Evolutionary conservation across 331 rosid genomes (phyloP), one percentile per base, ranked within the genome.

Genomic region (Malus hybrid): DNA sequence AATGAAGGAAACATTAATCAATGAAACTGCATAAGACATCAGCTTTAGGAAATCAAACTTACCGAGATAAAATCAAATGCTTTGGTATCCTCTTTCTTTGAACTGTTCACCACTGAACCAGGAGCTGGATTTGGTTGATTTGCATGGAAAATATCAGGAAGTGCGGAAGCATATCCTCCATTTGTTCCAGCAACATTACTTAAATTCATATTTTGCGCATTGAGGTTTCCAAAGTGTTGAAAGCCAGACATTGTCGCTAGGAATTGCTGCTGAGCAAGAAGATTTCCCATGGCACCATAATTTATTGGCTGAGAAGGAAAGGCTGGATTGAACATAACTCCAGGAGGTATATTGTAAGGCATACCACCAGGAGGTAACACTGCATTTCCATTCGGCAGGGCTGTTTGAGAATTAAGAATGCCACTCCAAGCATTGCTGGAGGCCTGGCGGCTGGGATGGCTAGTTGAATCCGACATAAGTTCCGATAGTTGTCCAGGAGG

Each of bases 1-100:
- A 48, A 68, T 76, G 42, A 44, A 77, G 26, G 20, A 67, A 29
- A 74, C 55, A 28, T 62, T 44, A 24, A 44, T 18, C 48, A 42
- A 42, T 42, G 48, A 42, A 42, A 42, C 48, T 10, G 48, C 14
- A 4, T 42, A 42, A 42, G 5, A 42, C 48, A 42, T 42, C 14
- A 67, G 83, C 39, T 68, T 26, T 71, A 20, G 53, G 66, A 70
- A 63, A 74, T 73, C 22, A n/a, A 15, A 85, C 99, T 87, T 83
- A 95, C 99, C 12, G 99, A 92, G 86, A 95, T 95, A 82, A 95
- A 92, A 85, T 95, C 98, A 80, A 95, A 95, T 0, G 99, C 99
- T 79, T 86, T 92, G 30, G 88, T 89, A 1, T 95, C 99, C 81
- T 92, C 98, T 82, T 90, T 94, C 90, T 89, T 95, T 30, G 98